phyloP scores from a whole-genome alignment of 805 yeast genomes.

The Candida incommunis region DNA sequence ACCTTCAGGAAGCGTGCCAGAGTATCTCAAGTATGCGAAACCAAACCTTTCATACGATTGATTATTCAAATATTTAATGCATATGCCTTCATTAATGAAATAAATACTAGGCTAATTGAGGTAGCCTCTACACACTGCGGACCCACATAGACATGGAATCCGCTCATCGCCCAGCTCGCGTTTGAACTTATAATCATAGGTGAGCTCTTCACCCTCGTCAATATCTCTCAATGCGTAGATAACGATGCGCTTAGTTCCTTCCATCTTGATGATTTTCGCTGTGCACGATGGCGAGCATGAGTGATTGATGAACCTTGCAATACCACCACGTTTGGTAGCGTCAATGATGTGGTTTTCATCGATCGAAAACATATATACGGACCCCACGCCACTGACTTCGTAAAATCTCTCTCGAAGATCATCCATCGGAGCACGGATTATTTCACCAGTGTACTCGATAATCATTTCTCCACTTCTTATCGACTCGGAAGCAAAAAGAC shows the following conservation, averaged over 20 bases:
- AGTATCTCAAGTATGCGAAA: background rate
- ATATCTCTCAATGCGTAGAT: constrained; percentile 86
- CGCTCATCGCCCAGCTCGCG: constrained; percentile 79
- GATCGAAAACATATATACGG: constrained; percentile 80
- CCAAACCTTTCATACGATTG: background rate
- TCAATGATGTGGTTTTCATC: constrained; percentile 93
- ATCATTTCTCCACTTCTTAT: constrained; percentile 96
- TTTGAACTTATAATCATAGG: constrained; percentile 93
- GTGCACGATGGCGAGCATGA: constrained; percentile 97
- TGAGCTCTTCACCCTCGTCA: constrained; percentile 60
- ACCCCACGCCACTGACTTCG: constrained; percentile 83
- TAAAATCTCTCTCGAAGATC: constrained; percentile 83
- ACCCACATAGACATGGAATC: constrained; percentile 88
- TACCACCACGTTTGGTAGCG: constrained; percentile 95
- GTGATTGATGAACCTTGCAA: constrained; percentile 92
- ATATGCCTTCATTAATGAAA: background rate
- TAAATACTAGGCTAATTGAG: constrained; percentile 35
- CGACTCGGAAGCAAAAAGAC: constrained; percentile 87
- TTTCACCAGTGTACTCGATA: constrained; percentile 94
- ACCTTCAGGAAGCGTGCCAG: background rate
- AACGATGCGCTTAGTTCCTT: constrained; percentile 85
- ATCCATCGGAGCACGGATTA: constrained; percentile 85
- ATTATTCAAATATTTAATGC: background rate
- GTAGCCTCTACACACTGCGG: constrained; percentile 86
- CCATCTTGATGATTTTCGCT: constrained; percentile 90